phyloP scores from a whole-genome alignment of 139 green algal genomes.

The Trebouxia sp. region DNA sequence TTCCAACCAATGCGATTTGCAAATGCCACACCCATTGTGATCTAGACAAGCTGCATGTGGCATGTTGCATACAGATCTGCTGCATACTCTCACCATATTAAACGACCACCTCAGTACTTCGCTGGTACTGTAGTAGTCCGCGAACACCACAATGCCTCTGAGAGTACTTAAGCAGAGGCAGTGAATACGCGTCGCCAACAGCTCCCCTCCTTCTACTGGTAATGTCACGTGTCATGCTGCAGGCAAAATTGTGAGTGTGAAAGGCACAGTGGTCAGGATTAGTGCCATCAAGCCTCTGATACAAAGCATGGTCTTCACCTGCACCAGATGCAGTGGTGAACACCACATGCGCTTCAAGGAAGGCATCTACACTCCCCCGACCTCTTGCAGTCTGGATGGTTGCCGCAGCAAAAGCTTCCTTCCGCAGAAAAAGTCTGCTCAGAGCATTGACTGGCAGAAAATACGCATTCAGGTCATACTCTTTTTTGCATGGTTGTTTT shows the following conservation, averaged over 20 bases:
- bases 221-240: no score
- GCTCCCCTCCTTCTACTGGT: no score
- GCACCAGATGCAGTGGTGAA: conserved; percentile 68
- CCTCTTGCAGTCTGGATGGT: conserved; percentile 53
- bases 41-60: not conserved
- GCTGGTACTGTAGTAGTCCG: no score
- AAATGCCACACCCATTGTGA: not conserved
- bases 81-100: not conserved
- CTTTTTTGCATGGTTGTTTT: not conserved
- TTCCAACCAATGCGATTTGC: no score
- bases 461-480: conserved; percentile 61
- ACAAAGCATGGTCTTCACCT: conserved; percentile 73
- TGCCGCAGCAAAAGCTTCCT: conserved; percentile 77
- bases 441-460: conserved; percentile 84
- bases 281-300: conserved; percentile 68
- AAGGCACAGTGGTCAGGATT: conserved; percentile 78
- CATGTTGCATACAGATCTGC: not conserved
- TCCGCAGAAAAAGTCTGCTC: conserved; percentile 46
- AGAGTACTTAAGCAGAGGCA: no score
- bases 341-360: conserved; percentile 52
- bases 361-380: conserved; percentile 66
- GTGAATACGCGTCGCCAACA: no score
- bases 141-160: no score
- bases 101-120: not conserved
- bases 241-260: conserved; percentile 77